A percentile compares a stretch with the other conserved stretches of the same genome.
Conservation (phyloP, 192 early-diverging fungal genomes). For the Podila epicladia region DNA sequence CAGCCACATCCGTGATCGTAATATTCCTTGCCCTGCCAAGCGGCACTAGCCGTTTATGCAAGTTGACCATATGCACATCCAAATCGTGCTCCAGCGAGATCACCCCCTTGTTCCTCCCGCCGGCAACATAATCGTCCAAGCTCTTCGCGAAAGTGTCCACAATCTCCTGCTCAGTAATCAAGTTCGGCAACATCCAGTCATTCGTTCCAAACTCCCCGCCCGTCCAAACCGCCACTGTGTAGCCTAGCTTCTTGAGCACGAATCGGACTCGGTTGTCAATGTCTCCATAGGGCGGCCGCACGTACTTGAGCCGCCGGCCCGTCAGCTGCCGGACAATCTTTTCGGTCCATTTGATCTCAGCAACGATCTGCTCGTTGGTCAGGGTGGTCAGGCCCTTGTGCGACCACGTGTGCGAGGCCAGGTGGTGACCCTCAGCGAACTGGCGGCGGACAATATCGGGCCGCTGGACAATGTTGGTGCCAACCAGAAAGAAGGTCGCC, state of each 20-base stretch:
- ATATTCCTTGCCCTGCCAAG: background rate
- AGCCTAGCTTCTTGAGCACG: constrained; percentile 64
- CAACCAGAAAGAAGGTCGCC: constrained; percentile 58
- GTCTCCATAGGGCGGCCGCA: constrained; percentile 68
- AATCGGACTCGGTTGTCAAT: constrained; percentile 73
- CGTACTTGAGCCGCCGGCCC: constrained; percentile 58
- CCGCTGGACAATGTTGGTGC: constrained; percentile 41
- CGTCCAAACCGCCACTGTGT: constrained; percentile 15
- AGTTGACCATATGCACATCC: background rate
- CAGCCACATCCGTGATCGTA: background rate
- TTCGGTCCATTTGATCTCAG: constrained; percentile 65
- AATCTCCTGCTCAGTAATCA: background rate
- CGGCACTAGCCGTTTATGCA: background rate
- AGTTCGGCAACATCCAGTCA: background rate
- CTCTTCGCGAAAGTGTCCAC: background rate
- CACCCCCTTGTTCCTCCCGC: background rate
- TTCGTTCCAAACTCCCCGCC: background rate
- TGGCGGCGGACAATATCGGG: constrained; percentile 43
- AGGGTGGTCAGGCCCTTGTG: constrained; percentile 61
- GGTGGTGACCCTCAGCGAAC: constrained; percentile 34
- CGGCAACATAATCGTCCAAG: background rate
- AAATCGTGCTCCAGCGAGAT: background rate
- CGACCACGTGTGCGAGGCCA: constrained; percentile 64
- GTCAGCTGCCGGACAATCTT: constrained; percentile 54
- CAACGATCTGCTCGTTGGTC: constrained; percentile 55